Percentiles rank a stretch among this genome's conserved stretches.
Conservation (phyloP, 2,329 filamentous ascomycete species). For the Parascedosporium putredinis region DNA sequence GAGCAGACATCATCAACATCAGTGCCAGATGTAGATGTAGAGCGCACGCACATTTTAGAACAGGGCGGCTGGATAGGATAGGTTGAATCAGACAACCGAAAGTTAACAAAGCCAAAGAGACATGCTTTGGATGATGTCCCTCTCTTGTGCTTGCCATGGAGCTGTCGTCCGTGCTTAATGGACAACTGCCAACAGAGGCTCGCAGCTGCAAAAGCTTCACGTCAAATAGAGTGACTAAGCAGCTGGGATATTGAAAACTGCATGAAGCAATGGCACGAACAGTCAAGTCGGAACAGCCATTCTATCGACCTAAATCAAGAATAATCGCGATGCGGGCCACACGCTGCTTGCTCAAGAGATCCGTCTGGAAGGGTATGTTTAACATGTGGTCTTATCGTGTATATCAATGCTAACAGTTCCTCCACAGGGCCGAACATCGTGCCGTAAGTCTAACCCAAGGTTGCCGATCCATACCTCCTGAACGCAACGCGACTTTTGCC, state of each 20-base stretch:
- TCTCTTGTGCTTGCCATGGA: no score
- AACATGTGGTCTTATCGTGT: no score
- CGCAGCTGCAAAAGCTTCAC: neutral
- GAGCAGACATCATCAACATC: no score
- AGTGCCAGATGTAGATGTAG: no score
- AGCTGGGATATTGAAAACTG: neutral
- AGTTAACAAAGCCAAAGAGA: no score
- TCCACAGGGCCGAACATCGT: slow-evolving; percentile 39
- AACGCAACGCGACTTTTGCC: no score
- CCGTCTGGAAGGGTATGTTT: slow-evolving; percentile 73
- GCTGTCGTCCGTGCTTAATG: neutral
- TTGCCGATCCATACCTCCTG: slow-evolving; percentile 13
- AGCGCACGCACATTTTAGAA: neutral
- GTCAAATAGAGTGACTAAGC: neutral
- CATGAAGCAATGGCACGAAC: neutral
- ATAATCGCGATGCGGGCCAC: slow-evolving; percentile 26
- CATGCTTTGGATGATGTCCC: no score
- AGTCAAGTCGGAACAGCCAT: neutral
- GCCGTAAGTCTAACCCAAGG: slow-evolving; percentile 30
- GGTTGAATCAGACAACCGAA: no score
- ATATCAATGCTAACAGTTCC: slow-evolving; percentile 14
- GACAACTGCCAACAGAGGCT: neutral
- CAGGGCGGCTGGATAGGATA: neutral
- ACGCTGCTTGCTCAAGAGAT: slow-evolving; percentile 58
- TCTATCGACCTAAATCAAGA: neutral